Evolutionary conservation across 108 stramenopile genomes (phyloP), one percentile per base, ranked within the genome.

Genomic region (Craspedostauros australis): DNA sequence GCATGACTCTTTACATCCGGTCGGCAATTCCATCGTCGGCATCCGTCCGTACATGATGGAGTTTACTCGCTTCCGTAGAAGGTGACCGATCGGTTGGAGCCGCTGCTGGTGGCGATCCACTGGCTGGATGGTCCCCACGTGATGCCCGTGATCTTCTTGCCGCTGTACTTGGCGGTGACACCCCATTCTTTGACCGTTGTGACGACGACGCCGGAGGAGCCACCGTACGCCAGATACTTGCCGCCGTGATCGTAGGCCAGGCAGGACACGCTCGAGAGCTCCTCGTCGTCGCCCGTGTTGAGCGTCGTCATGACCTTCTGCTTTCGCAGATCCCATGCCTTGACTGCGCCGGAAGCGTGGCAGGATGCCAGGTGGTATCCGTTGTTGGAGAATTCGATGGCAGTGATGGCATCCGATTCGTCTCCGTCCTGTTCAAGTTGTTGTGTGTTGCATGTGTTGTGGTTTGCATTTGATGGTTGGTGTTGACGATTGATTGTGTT

Each of bases 311-410:
- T 53, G 23, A 62, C 53, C 40, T 82, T 82, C 56, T 82, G 71
- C 59, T 94, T 93, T 36, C 89, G 75, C 53, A 95, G 55, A 53
- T 95, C 95, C 91, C 90, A 93, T 28, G 91, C 60, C 25, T 32
- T 42, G 3, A 84, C 75, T 22, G 55, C 54, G 33, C 65, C 79
- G 15, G 72, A 75, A 1, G 47, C 40, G 46, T 57, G 57, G 4
- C 58, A 46, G 14, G 78, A 63, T 1, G 70, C 92, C 20, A 93
- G 46, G 46, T 90, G 83, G 40, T 91, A 91, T 18, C 95, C 95
- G 51, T 92, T 95, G 56, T 92, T 88, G 16, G 84, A 89, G 56
- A 95, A 76, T 49, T 56, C 73, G 25, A 95, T 70, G 49, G 64
- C 48, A 39, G 50, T 48, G 28, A 92, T 53, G 21, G 66, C 38